These are phyloP conservation scores for Aspergillus clavatus DNA, from an alignment of 2,329 filamentous ascomycete genomes.

Conservation along the genomic window DNA sequence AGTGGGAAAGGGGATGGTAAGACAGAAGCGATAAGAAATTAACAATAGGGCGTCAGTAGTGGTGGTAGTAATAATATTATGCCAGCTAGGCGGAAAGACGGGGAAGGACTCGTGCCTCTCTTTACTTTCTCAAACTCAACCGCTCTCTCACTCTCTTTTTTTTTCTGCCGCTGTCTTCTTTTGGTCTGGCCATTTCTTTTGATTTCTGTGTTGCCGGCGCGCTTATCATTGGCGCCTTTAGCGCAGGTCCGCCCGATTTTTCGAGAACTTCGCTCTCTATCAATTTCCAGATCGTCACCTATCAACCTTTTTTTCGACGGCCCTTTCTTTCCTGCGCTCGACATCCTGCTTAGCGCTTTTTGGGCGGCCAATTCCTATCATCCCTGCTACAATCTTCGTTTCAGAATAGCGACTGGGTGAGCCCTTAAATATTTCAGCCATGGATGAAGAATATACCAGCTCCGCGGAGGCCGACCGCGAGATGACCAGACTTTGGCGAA, in stretches of 20 bases:
- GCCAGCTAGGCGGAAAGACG: neutral
- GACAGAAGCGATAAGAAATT: neutral
- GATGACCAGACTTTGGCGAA: slow-evolving; percentile 76
- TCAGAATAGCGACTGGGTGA: slow-evolving; percentile 8
- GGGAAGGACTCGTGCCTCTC: neutral
- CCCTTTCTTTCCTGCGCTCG: slow-evolving; percentile 1
- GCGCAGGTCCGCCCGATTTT: slow-evolving; percentile 28
- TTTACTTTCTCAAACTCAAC: neutral
- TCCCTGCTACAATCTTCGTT: neutral
- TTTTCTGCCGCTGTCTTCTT: neutral
- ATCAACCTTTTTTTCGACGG: slow-evolving; percentile 14
- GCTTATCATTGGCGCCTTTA: slow-evolving; percentile 24
- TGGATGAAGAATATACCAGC: slow-evolving; percentile 39
- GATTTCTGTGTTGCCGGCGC: slow-evolving; percentile 13
- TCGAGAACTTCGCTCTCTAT: slow-evolving; percentile 19
- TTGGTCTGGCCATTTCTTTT: slow-evolving; percentile 18
- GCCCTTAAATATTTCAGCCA: slow-evolving; percentile 15
- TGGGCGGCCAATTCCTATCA: slow-evolving; percentile 1
- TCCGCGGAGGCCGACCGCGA: slow-evolving; percentile 38
- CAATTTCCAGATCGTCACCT: slow-evolving; percentile 16
- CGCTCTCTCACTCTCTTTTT: neutral
- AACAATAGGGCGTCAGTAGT: too few relatives aligned
- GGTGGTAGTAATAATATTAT: too few relatives aligned
- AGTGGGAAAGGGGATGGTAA: neutral
- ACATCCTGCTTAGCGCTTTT: neutral